phyloP scores from a whole-genome alignment of 1,284 basidiomycete genomes.

The Anthracocystis walkeri region DNA sequence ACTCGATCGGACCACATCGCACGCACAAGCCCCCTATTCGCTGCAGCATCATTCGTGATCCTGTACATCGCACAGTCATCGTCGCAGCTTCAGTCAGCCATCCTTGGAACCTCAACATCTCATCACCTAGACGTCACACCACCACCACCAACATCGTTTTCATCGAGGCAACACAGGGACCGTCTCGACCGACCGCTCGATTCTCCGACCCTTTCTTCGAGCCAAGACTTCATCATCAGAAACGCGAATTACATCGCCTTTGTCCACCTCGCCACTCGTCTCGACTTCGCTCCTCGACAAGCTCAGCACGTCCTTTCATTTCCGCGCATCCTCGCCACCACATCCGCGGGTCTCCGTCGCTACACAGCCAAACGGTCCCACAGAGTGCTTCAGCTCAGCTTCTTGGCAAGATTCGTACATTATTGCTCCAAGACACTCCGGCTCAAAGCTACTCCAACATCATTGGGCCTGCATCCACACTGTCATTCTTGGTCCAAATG shows the following conservation, averaged over 20 bases:
- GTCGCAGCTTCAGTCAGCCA: background rate
- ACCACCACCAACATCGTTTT: background rate
- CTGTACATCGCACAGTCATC: background rate
- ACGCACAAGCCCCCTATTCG: background rate
- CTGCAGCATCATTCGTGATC: background rate
- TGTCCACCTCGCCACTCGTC: background rate
- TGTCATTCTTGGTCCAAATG: background rate
- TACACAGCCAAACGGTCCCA: background rate
- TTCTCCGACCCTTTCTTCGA: background rate
- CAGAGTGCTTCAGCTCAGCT: background rate
- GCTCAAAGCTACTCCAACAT: background rate
- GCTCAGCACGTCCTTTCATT: background rate
- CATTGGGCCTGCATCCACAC: background rate
- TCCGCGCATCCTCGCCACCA: background rate
- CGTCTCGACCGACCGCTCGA: background rate
- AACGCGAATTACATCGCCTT: background rate
- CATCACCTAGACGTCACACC: background rate
- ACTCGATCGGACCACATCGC: background rate
- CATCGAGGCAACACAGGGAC: background rate
- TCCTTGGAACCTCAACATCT: background rate
- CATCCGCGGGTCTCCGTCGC: background rate
- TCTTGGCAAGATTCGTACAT: background rate
- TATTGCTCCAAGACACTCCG: background rate
- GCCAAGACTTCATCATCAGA: constrained; percentile 1
- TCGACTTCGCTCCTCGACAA: background rate